phyloP scores from a whole-genome alignment of 208 protist species.

The Strigomonas culicis region DNA sequence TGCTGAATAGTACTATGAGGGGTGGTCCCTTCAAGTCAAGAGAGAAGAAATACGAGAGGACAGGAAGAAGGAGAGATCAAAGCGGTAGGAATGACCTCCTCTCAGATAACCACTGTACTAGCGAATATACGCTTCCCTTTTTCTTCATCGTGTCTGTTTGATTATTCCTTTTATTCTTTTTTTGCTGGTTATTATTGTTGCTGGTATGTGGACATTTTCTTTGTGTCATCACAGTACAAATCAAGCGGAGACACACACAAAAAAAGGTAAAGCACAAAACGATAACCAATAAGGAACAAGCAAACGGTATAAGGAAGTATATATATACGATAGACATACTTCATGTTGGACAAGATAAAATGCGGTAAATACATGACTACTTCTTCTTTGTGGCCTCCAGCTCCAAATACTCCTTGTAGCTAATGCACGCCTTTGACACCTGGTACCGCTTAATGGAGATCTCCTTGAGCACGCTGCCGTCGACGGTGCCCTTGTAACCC shows the following conservation, averaged over 20 bases:
- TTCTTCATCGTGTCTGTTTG: no score
- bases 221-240: background rate
- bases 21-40: background rate
- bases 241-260: slow-evolving; percentile 11
- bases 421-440: slow-evolving; percentile 39
- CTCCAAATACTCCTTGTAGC: slow-evolving; percentile 26
- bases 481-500: slow-evolving; percentile 54
- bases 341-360: background rate
- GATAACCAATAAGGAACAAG: background rate
- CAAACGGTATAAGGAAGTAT: background rate
- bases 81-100: background rate
- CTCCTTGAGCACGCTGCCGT: slow-evolving; percentile 40
- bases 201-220: background rate
- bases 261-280: background rate
- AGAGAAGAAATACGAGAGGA: slow-evolving; percentile 14
- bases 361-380: background rate
- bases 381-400: background rate
- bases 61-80: background rate
- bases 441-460: slow-evolving; percentile 72
- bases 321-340: slow-evolving; percentile 4
- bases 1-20: background rate
- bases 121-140: no score
- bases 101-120: no score
- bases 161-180: background rate
- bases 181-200: background rate